phyloP scores from a whole-genome alignment of 2,329 filamentous ascomycete species.

The Magnaporthiopsis rhizophila region DNA sequence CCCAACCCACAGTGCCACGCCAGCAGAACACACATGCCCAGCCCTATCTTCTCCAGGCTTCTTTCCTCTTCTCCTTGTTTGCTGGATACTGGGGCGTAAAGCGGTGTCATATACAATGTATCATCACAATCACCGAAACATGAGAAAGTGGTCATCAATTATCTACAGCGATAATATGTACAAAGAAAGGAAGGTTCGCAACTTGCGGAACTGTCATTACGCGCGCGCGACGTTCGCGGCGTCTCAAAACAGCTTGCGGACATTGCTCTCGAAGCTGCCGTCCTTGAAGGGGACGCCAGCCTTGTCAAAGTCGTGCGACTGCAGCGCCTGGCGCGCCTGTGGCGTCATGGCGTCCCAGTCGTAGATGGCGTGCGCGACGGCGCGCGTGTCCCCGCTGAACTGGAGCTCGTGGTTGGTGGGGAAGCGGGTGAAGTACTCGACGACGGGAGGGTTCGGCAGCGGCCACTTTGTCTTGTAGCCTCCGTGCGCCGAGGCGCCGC shows the following conservation, averaged over 20 bases:
- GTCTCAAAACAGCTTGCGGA: neutral
- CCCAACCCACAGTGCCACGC: too few relatives aligned
- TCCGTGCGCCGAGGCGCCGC: conserved; percentile 27
- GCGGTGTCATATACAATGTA: too few relatives aligned
- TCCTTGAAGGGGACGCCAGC: conserved; percentile 32
- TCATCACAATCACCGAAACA: too few relatives aligned
- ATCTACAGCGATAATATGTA: too few relatives aligned
- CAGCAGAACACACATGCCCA: too few relatives aligned
- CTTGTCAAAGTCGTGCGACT: conserved; percentile 27
- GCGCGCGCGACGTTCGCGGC: too few relatives aligned
- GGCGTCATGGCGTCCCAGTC: conserved; percentile 32
- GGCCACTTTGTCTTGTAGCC: conserved; percentile 19
- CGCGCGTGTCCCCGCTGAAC: conserved; percentile 26
- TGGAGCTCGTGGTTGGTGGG: conserved; percentile 27
- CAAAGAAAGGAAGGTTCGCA: too few relatives aligned
- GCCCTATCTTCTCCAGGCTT: too few relatives aligned
- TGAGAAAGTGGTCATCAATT: too few relatives aligned
- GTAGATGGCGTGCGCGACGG: conserved; percentile 25
- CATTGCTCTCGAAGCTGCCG: conserved; percentile 6
- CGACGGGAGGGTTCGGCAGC: conserved; percentile 16
- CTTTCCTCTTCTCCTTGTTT: too few relatives aligned
- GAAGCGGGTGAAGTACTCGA: conserved; percentile 25
- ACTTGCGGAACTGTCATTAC: too few relatives aligned
- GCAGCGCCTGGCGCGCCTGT: conserved; percentile 23
- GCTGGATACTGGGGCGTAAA: too few relatives aligned